These are phyloP conservation scores for Pyricularia sp. DNA, from an alignment of 2,329 filamentous ascomycete genomes.

Conservation along the genomic window DNA sequence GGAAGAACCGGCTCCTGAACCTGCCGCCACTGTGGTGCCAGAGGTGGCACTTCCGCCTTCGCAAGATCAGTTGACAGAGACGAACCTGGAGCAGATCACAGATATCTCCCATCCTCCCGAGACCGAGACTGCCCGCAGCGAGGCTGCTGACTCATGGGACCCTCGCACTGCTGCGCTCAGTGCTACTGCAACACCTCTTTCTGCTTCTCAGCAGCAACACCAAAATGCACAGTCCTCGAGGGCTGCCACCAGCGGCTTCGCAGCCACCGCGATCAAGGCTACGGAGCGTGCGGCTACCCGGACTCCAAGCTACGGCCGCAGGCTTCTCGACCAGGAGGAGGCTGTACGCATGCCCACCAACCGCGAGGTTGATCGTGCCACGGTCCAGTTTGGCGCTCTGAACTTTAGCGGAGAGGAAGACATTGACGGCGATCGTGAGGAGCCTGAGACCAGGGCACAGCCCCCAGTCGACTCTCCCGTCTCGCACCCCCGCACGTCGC, in stretches of 20 bases:
- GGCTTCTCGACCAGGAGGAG: constrained; percentile 89
- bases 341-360: constrained; percentile 97
- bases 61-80: constrained; percentile 78
- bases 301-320: constrained; percentile 72
- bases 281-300: constrained; percentile 54
- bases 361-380: constrained; percentile 84
- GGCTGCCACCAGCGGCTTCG: constrained; percentile 62
- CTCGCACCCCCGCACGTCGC: constrained; percentile 72
- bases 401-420: constrained; percentile 82
- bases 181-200: constrained; percentile 57
- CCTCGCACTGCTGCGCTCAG: constrained; percentile 50
- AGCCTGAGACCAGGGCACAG: constrained; percentile 88
- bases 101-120: constrained; percentile 70
- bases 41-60: constrained; percentile 55
- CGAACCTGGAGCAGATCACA: constrained; percentile 83
- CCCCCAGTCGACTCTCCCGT: constrained; percentile 89
- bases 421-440: constrained; percentile 89
- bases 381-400: constrained; percentile 95
- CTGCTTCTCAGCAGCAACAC: constrained; percentile 53
- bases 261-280: constrained; percentile 74
- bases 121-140: constrained; percentile 81
- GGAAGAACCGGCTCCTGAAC: constrained; percentile 16
- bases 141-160: constrained; percentile 78
- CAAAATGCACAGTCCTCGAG: constrained; percentile 50
- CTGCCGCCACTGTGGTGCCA: constrained; percentile 28